Conservation (phyloP, 805 yeast genomes). For the Lipomyces kockii region DNA sequence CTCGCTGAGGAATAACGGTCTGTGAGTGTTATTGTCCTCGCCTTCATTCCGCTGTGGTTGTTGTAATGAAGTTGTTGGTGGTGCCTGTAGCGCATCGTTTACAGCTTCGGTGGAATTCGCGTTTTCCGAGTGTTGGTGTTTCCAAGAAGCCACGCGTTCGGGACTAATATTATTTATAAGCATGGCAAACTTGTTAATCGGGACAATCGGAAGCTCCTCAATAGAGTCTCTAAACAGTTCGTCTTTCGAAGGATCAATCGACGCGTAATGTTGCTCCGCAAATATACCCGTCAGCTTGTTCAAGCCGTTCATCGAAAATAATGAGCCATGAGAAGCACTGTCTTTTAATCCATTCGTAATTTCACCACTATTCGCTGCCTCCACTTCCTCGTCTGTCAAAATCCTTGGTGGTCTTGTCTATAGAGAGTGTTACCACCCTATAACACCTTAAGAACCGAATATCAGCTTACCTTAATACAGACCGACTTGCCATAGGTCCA, state of each 20-base stretch:
- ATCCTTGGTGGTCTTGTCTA: constrained; percentile 51
- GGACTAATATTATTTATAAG: constrained; percentile 11
- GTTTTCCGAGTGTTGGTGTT: constrained; percentile 1
- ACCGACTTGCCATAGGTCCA: constrained; percentile 74
- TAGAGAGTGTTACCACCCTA: not conserved
- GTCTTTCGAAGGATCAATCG: constrained; percentile 19
- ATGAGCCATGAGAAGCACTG: not conserved
- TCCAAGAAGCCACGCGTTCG: constrained; percentile 14
- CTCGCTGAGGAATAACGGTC: constrained; percentile 31
- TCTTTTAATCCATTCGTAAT: not conserved
- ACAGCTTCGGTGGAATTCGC: not conserved
- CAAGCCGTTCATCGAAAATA: not conserved
- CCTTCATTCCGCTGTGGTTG: not conserved
- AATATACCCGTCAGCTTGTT: constrained; percentile 8
- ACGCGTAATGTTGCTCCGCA: constrained; percentile 21
- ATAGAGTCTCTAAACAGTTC: constrained; percentile 40
- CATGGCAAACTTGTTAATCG: constrained; percentile 34
- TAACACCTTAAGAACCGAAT: not conserved
- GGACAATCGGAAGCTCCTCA: constrained; percentile 46
- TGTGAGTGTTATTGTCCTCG: constrained; percentile 2
- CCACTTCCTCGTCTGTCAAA: constrained; percentile 37
- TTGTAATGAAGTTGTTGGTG: not conserved
- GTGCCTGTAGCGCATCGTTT: not conserved
- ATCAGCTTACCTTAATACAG: constrained; percentile 46
- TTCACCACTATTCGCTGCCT: constrained; percentile 16